Conservation (phyloP, 2,329 filamentous ascomycete species). For the Akanthomyces lecanii region DNA sequence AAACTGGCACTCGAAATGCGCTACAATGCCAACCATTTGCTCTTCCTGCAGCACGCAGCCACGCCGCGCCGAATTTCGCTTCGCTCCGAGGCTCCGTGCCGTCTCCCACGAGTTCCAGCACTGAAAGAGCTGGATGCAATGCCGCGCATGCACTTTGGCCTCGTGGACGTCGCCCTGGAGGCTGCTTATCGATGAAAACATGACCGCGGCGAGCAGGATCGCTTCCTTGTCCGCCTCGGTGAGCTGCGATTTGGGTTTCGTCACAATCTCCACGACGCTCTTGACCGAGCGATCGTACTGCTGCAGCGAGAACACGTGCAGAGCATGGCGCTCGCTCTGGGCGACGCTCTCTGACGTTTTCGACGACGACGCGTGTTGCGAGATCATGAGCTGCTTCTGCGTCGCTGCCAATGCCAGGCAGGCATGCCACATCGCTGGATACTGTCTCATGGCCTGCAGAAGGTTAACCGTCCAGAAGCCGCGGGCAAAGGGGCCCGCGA, state of each 20-base stretch:
- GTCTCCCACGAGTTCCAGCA: neutral
- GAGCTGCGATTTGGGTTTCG: neutral
- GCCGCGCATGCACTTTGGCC: neutral
- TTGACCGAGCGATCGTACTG: neutral
- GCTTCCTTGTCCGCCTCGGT: neutral
- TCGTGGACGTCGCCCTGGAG: neutral
- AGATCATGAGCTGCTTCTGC: neutral
- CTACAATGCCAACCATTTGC: neutral
- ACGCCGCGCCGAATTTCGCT: neutral
- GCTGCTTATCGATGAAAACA: neutral
- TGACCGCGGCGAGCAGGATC: neutral
- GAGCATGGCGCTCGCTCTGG: neutral
- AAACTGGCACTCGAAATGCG: neutral
- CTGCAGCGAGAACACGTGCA: neutral
- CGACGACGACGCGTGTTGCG: too few relatives aligned
- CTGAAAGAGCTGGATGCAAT: neutral
- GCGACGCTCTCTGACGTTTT: neutral
- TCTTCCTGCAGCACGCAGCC: neutral
- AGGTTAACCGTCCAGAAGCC: neutral
- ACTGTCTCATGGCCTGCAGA: neutral
- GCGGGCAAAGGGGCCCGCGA: neutral
- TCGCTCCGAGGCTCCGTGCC: neutral
- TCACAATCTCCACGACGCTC: neutral
- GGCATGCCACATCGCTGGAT: neutral
- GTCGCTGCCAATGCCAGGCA: neutral